phyloP scores from a whole-genome alignment of 129 eudicot genomes.

The Artemisia tridentata region DNA sequence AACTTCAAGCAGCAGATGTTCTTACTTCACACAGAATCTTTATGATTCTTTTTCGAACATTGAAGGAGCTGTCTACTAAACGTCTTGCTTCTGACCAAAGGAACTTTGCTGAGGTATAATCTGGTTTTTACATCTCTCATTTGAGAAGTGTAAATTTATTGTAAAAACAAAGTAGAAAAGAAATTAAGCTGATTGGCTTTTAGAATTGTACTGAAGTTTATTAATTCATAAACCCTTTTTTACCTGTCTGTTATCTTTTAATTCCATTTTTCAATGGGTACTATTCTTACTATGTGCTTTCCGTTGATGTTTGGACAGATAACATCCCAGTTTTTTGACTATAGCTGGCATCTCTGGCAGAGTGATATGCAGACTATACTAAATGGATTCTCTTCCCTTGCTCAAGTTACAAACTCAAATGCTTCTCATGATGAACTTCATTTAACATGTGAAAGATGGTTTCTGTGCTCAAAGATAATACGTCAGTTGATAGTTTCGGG shows the following conservation, averaged over 20 bases:
- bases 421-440: slow-evolving; percentile 67
- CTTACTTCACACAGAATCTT: slow-evolving; percentile 86
- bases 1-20: slow-evolving; percentile 81
- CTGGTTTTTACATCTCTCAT: background rate
- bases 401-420: slow-evolving; percentile 47
- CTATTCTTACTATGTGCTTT: slow-evolving; percentile 28
- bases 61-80: slow-evolving; percentile 93
- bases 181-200: too few species aligned
- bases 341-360: slow-evolving; percentile 98
- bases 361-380: slow-evolving; percentile 73
- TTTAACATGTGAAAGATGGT: slow-evolving; percentile 89
- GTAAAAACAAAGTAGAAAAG: too few species aligned
- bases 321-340: slow-evolving; percentile 92
- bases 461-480: slow-evolving; percentile 81
- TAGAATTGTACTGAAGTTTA: too few species aligned
- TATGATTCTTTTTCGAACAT: slow-evolving; percentile 79
- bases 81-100: slow-evolving; percentile 89
- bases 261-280: slow-evolving; percentile 1
- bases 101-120: slow-evolving; percentile 76
- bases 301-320: slow-evolving; percentile 58
- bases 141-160: too few species aligned
- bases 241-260: slow-evolving; percentile 4
- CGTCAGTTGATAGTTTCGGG: slow-evolving; percentile 84
- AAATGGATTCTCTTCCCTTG: slow-evolving; percentile 63
- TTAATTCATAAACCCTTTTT: background rate